Base-by-base conservation (phyloP, 768 basidiomycete genomes). In the Amanita polypyramis region DNA sequence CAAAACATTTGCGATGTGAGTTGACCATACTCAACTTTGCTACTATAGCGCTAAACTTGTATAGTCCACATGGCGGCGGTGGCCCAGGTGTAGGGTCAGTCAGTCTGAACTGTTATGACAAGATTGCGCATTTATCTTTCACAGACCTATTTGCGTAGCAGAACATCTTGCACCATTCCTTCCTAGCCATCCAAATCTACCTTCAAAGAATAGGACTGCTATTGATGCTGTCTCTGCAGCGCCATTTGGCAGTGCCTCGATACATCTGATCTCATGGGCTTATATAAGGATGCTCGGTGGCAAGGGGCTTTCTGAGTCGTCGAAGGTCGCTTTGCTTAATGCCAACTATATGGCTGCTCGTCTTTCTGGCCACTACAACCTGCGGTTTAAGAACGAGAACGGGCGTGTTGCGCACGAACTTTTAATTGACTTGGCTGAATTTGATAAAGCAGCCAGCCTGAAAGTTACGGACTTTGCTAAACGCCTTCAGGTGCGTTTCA, bases 271-370 rank as follows among this genome's bases (percentile, higher is more conserved):
- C 58, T 97, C 94, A 0, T 98, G 95, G 94, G 95, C 96, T 10
- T 99, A 96, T 65, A 90, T 96, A 75, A 95, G 89, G 70, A 98
- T 99, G 96, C 79, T 99, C n/a, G 96, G 96, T 21, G 95, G 94
- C 6, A 70, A 79, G 47, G 96, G 96, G 5, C 76, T 99, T 21
- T 77, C 80, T 19, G 77, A 91, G 51, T 82, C 92, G 0, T 87
- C 93, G 2, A 87, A 85, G 56, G 67, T 89, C 25, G 91, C 96
- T 1, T 74, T 99, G 25, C 76, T 99, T 36, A 97, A 83, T 59
- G 96, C 96, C 42, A 99, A 99, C 65, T 99, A 98, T 65, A 96
- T 97, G 77, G 93, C 94, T 15, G 76, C 83, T 57, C 79, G 91
- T 40, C 79, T 99, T 29, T 75, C 82, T 41, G 79, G 76, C 12